phyloP scores from a whole-genome alignment of 768 basidiomycete genomes.

The Ramaria sp. region DNA sequence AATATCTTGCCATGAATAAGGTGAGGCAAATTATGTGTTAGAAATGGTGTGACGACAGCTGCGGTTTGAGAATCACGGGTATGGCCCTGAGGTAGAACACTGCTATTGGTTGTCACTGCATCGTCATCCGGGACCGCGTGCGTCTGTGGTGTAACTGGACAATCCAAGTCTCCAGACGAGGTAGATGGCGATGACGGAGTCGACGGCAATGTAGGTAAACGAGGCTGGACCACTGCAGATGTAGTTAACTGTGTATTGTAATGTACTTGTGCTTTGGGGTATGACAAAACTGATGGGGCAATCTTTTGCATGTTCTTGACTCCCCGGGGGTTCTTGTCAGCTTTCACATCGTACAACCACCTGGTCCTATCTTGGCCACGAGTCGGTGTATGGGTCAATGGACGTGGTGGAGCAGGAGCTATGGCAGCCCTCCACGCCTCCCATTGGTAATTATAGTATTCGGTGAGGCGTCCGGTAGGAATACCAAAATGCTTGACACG shows the following conservation, averaged over 20 bases:
- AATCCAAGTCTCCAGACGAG: constrained; percentile 11
- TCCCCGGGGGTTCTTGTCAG: no score
- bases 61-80: neutral
- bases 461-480: constrained; percentile 39
- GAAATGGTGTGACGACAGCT: neutral
- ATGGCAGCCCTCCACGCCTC: neutral
- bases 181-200: neutral
- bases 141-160: constrained; percentile 40
- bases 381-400: neutral
- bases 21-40: neutral
- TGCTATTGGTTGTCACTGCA: constrained; percentile 21
- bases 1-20: neutral
- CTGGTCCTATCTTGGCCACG: neutral
- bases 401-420: neutral
- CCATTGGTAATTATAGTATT: constrained; percentile 34
- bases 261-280: no score
- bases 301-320: no score
- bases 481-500: constrained; percentile 9
- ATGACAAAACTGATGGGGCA: no score
- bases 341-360: no score
- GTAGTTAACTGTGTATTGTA: no score
- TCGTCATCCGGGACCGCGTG: constrained; percentile 29
- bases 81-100: constrained; percentile 28
- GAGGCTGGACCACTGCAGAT: no score
- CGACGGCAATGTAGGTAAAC: neutral